Base-by-base conservation (phyloP, 2,329 filamentous ascomycete species). In the Diaporthe ampelina region DNA sequence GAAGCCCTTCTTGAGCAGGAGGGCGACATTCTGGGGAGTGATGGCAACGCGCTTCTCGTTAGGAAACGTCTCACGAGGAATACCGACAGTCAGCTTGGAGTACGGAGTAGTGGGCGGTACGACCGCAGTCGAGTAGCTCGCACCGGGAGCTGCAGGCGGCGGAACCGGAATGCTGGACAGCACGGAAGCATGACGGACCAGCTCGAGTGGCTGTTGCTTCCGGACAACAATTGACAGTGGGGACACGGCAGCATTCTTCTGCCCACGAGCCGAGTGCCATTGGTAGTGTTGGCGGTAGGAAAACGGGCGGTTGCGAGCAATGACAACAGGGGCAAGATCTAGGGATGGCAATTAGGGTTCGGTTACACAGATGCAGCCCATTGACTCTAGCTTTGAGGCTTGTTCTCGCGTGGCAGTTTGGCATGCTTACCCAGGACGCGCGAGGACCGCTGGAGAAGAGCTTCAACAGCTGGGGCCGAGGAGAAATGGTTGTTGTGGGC, bases 1-100 rank as follows among this genome's bases (percentile, higher is more conserved):
- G 81, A 95, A 97, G 45, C 95, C 95, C 82, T 97, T 97, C 82
- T 97, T 97, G 76, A 95, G 90, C 1, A 98, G 85, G 0, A 97
- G 85, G 2, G 92, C 89, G 21, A 95, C 94, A 85, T 97, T 97
- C 77, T 94, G 91, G 1, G 95, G 95, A 0, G 94, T 96, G 73
- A 97, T 88, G 40, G 95, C 94, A 19, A 97, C 95, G 68, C 95
- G 93, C 56, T 93, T 91, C 85, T 98, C 95, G 74, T 92, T 91
- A 0, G 91, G 90, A 79, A 90, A 95, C n/a, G 90, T 93, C 83
- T 98, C 95, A 74, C 89, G 91, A 19, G 94, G 94, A 5, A 97
- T 90, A 74, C 95, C 95, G 63, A 98, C 91, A 5, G 91, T 93
- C 73, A 97, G 88, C 58, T 92, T 86, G 26, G 89, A 85, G 82